Evolutionary conservation across 495 filamentous ascomycete species (phyloP), one percentile per base, ranked within the genome.

Genomic region (Thermochaetoides thermophila): DNA sequence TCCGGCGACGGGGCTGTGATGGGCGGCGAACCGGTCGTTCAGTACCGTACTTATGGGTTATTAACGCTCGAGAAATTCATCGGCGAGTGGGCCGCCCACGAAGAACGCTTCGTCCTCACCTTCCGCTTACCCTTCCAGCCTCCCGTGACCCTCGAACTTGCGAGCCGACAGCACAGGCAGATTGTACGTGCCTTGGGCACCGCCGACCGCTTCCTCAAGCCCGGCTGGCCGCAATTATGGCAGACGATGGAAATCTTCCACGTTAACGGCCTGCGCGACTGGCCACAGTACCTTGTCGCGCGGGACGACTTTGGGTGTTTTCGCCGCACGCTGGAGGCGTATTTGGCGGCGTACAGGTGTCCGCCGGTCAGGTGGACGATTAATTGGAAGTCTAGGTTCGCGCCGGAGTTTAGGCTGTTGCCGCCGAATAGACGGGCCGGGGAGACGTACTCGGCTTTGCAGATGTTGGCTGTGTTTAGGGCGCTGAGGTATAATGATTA

Each of bases 401-500:
- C 71, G 2, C 89, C 87, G 5, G 76, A 77, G 37, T 94, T 97
- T 49, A 69, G 72, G 24, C 68, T 97, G n/a, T 66, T 82, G 18
- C 70, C 74, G 10, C 73, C 81, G 5, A n/a, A n/a, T n/a, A n/a
- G n/a, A n/a, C 67, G 70, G 19, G 69, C 69, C 10, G 50, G 62
- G 5, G 55, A 59, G 3, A 62, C 66, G 22, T 97, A 97, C 46
- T 72, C 64, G 3, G 52, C 70, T 5, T 49, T 78, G 30, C 89
- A 95, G 52, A 52, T 95, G 16, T 61, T 97, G 24, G 84, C 89
- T 2, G 71, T 95, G 16, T 69, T 94, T 64, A 72, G 87, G 13
- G 72, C 89, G 5, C 58, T 97, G 30, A 71, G 89, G 22, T 97
- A 92, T 57, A 95, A 95, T 45, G 84, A 93, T 50, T 80, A 73